Percentiles rank a stretch among this genome's conserved stretches.
phyloP scores from a whole-genome alignment of 768 basidiomycete species.

The Suillus spraguei region DNA sequence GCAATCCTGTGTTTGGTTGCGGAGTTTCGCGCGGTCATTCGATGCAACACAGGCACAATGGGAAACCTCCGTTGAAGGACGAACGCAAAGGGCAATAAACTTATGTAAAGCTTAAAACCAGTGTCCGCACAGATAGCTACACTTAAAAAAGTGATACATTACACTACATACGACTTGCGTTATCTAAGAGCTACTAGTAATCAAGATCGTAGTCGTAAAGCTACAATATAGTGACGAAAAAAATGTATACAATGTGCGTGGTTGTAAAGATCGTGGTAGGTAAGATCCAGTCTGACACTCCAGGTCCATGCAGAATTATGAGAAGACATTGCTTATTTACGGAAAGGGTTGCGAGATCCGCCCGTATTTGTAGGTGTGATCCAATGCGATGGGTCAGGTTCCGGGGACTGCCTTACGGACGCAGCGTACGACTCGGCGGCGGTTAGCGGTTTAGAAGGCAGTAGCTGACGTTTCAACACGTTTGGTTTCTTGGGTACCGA shows the following conservation, averaged over 20 bases:
- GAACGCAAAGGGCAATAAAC: conserved; percentile 1
- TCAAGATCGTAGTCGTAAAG: conserved; percentile 10
- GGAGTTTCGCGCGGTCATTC: conserved; percentile 32
- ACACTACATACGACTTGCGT: conserved; percentile 20
- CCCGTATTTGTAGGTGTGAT: conserved; percentile 46
- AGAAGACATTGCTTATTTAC: conserved; percentile 35
- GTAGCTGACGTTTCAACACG: conserved; percentile 29
- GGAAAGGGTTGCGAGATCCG: conserved; percentile 57
- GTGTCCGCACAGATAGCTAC: neutral
- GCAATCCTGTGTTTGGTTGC: conserved; percentile 7
- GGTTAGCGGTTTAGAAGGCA: conserved; percentile 39
- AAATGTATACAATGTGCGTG: conserved; percentile 20
- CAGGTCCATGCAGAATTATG: conserved; percentile 26
- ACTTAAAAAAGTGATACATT: conserved; percentile 24
- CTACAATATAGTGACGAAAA: conserved; percentile 16
- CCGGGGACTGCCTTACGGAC: conserved; percentile 42
- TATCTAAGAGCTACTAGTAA: conserved; percentile 15
- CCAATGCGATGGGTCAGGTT: conserved; percentile 43
- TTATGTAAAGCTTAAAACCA: conserved; percentile 8
- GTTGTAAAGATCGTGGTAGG: conserved; percentile 14
- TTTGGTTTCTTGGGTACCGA: conserved; percentile 35
- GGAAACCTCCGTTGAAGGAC: conserved; percentile 8
- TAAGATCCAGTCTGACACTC: conserved; percentile 23
- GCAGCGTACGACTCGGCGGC: conserved; percentile 65
- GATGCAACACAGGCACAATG: conserved; percentile 15